These are phyloP conservation scores for Coccomyxa sp. DNA, from an alignment of 139 green algal genomes.

Conservation along the genomic window DNA sequence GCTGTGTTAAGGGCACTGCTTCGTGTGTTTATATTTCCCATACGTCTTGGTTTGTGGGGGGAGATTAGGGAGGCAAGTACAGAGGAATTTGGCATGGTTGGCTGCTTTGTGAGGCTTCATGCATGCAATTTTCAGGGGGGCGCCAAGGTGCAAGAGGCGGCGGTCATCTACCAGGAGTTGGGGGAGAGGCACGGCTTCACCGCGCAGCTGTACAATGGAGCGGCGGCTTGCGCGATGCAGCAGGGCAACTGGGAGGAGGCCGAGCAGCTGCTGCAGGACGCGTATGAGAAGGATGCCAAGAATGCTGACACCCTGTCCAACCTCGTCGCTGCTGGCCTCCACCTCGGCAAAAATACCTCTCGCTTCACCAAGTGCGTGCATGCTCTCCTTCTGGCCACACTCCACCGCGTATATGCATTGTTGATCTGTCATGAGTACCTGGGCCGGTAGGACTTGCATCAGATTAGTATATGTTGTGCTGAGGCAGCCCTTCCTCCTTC, in stretches of 20 bases:
- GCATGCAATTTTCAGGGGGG: slow-evolving; percentile 59
- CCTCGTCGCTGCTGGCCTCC: slow-evolving; percentile 71
- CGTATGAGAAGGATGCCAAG: slow-evolving; percentile 85
- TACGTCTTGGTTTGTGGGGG: no score
- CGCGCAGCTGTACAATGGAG: slow-evolving; percentile 81
- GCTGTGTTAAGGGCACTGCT: no score
- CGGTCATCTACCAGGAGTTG: slow-evolving; percentile 93
- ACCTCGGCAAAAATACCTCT: slow-evolving; percentile 77
- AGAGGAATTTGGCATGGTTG: no score
- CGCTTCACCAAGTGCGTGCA: slow-evolving; percentile 57
- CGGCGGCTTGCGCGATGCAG: slow-evolving; percentile 85
- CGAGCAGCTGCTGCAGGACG: slow-evolving; percentile 69
- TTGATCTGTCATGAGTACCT: slow-evolving; percentile 21
- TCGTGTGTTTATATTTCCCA: no score
- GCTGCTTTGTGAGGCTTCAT: background rate
- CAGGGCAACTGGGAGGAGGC: slow-evolving; percentile 76
- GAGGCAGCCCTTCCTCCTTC: background rate
- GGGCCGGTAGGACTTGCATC: background rate
- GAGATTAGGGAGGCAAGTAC: no score
- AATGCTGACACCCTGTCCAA: slow-evolving; percentile 92
- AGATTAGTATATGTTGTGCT: background rate
- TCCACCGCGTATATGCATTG: slow-evolving; percentile 2
- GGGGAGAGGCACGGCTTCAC: slow-evolving; percentile 95
- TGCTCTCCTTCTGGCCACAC: slow-evolving; percentile 6
- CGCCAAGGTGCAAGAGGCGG: slow-evolving; percentile 90